Evolutionary conservation across 1,139 yeast genomes (phyloP), one percentile per base, ranked within the genome.

Genomic region (Zygoascus hellenicus): DNA sequence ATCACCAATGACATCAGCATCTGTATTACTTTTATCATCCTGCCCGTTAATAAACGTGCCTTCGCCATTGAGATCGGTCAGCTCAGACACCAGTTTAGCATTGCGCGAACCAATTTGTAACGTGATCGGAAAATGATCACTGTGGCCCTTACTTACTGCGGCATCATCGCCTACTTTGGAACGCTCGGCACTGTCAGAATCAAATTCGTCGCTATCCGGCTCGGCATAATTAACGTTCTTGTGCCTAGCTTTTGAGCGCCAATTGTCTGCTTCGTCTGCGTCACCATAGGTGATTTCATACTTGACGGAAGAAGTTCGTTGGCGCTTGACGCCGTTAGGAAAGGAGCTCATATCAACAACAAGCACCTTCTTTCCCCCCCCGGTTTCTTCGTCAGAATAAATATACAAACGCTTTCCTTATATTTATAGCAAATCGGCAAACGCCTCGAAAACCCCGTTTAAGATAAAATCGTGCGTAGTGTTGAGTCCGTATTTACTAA

Each of bases 1-100:
- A 36, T 33, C 45, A 19, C 55, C 28, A 44, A 31, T 41, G 38
- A 16, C 40, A 6, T 11, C 43, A 13, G 34, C 45, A 14, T 41
- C 51, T 11, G 64, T 51, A 5, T 49, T 48, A 9, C 58, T 38
- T 19, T 60, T 59, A 16, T 54, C 61, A 7, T 50, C 45, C 43
- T 44, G 26, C 15, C 34, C 34, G 15, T 45, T 46, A 31, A 40
- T 49, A 29, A 43, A 46, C 15, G 15, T 32, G 26, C 40, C 43
- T 11, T 49, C 52, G 19, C 45, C 49, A 5, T 52, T 51, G 37
- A 38, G 48, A 7, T 46, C 48, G 15, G 29, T 33, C n/a, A 38
- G 41, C 38, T 46, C 50, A 14, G 48, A 43, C 26, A 54, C 33
- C 43, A 49, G 32, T 34, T 46, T 48, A n/a, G 56, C 54, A 22